Base-by-base conservation (phyloP, 139 green algal species). In the Eudorina sp. region DNA sequence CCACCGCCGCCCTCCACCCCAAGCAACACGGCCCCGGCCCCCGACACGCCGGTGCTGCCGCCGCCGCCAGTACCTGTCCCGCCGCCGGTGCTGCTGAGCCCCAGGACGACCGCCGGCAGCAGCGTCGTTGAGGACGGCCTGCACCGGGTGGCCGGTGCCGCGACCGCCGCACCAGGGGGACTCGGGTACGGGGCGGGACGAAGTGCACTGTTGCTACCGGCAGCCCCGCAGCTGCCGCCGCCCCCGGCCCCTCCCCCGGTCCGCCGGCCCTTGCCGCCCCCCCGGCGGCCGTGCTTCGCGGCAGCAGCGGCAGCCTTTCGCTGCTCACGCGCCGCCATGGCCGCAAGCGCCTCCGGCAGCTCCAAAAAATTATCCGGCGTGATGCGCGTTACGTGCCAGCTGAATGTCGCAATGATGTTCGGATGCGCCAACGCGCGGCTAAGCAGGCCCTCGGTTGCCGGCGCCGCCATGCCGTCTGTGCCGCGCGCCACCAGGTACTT, bases 361-460 rank as follows among this genome's bases (percentile, higher is more conserved):
- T 86, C 80, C 19, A 86, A 29, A 40, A 86, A 86, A 40, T 25
- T 86, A 3, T 86, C 60, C 25, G 60, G 2, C 7, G 80, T 64
- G 19, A 86, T 5, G 16, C 80, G 80, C 16, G 80, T 86, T 14
- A 76, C 60, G 43, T 86, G 62, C 81, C 81, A 87, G 2, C 45
- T 53, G 46, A 77, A n/a, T 3, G 81, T 87, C 4, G 4, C 4
- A 13, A 87, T 36, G 25, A 87, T 27, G 81, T 87, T 87, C 19
- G 81, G 81, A 45, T 87, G 81, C 45, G 29, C 45, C 29, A 87
- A 45, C 21, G 43, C 81, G 5, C 81, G 81, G 34, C 81, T 87
- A 25, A 87, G 34, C 45, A 87, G 45, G 16, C 81, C 81, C 66
- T 87, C 81, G 7, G 60, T 87, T 27, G 80, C 80, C 29, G 80